Percentiles rank a stretch among this genome's conserved stretches.
Evolutionary conservation across 345 rosid species (phyloP).

Genomic region (Isatis tinctoria): DNA sequence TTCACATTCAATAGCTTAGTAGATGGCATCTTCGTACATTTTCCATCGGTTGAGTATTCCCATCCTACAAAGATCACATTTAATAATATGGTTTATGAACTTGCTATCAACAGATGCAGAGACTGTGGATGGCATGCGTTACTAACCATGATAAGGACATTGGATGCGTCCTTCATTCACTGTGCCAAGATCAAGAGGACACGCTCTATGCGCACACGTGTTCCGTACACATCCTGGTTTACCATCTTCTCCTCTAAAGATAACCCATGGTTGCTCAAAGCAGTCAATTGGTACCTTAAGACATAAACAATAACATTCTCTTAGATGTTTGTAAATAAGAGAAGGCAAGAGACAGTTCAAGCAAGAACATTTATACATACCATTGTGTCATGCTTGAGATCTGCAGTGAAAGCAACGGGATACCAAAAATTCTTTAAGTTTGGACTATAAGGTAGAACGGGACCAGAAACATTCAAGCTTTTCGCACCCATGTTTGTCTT

Average conservation of each 20-base stretch:
- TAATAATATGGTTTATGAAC: not conserved
- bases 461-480: slow-evolving; percentile 88
- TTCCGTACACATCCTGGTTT: slow-evolving; percentile 91
- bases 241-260: slow-evolving; percentile 90
- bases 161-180: slow-evolving; percentile 90
- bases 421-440: slow-evolving; percentile 89
- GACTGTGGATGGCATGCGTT: too few species aligned
- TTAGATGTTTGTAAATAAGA: not conserved
- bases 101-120: not conserved
- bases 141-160: slow-evolving; percentile 98
- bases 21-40: slow-evolving; percentile 94
- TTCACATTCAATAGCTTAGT: slow-evolving; percentile 64
- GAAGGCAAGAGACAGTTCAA: not conserved
- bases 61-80: slow-evolving; percentile 53
- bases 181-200: slow-evolving; percentile 95
- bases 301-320: not conserved
- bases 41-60: slow-evolving; percentile 96
- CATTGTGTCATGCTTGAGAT: slow-evolving; percentile 87
- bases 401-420: slow-evolving; percentile 79
- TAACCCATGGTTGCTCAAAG: slow-evolving; percentile 94
- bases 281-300: slow-evolving; percentile 89
- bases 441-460: slow-evolving; percentile 73
- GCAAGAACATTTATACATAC: slow-evolving; percentile 35
- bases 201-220: slow-evolving; percentile 97
- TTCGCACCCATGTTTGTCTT: slow-evolving; percentile 50